Evolutionary conservation across 768 basidiomycete species (phyloP).

Genomic region (Pisolithus marmoratus): DNA sequence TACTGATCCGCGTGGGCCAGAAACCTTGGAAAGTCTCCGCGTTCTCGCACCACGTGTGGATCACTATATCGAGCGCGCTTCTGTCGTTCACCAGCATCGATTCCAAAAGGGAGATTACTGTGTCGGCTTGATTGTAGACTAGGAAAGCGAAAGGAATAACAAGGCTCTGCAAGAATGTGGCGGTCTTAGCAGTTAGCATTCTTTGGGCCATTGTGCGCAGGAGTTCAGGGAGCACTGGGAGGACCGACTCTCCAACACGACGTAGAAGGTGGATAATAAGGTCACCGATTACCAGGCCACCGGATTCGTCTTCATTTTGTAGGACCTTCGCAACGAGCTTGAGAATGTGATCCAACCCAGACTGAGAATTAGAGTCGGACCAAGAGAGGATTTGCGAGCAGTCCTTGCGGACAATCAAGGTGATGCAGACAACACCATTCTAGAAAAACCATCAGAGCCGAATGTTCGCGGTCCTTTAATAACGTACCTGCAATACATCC

Average conservation of each 20-base stretch:
- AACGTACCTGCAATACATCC: conserved; percentile 68
- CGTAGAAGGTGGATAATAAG: conserved; percentile 90
- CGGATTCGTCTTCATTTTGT: conserved; percentile 80
- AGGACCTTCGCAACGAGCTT: conserved; percentile 74
- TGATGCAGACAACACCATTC: conserved; percentile 82
- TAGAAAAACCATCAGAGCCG: conserved; percentile 23
- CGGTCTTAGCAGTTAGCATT: conserved; percentile 81
- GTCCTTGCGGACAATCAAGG: conserved; percentile 82
- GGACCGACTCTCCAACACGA: conserved; percentile 70
- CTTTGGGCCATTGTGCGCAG: conserved; percentile 78
- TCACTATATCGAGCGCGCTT: conserved; percentile 77
- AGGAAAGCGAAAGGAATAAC: conserved; percentile 93
- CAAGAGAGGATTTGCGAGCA: conserved; percentile 75
- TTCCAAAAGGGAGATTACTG: conserved; percentile 74
- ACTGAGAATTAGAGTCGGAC: conserved; percentile 59
- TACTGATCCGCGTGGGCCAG: conserved; percentile 87
- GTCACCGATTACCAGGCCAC: conserved; percentile 90
- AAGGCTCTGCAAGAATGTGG: conserved; percentile 89
- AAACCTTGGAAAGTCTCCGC: conserved; percentile 92
- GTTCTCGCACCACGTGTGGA: conserved; percentile 93
- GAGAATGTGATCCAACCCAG: conserved; percentile 73
- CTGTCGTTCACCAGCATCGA: conserved; percentile 53
- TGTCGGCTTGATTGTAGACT: conserved; percentile 79
- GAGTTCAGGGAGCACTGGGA: conserved; percentile 83
- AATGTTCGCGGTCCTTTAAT: background rate